A percentile compares a stretch with the other conserved stretches of the same genome.
Conservation (phyloP, 2,329 filamentous ascomycete species). For the Arthrobotrys pseudoclavata region DNA sequence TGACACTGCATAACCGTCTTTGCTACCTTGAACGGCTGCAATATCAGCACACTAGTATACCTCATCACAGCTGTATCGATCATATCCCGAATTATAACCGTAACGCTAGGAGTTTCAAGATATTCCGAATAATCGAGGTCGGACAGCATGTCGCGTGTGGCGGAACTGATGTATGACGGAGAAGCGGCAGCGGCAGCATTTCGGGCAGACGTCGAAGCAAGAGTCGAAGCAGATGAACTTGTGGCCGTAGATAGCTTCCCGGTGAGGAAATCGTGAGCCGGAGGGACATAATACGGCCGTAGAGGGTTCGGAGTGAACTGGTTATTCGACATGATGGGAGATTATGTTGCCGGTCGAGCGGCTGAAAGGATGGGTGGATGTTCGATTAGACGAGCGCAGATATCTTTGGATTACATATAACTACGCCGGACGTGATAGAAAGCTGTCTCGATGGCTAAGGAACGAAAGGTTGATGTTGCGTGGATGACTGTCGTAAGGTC, state of each 20-base stretch:
- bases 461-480: constrained; percentile 19
- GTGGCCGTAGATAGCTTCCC: constrained; percentile 66
- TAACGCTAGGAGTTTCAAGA: constrained; percentile 79
- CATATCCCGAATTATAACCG: constrained; percentile 81
- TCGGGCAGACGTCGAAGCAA: constrained; percentile 68
- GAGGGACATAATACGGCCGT: constrained; percentile 78
- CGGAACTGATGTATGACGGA: constrained; percentile 56
- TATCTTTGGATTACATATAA: constrained; percentile 8
- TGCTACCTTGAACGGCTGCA: constrained; percentile 96
- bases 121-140: constrained; percentile 95
- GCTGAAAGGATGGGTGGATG: not conserved
- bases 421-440: not conserved
- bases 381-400: constrained; percentile 1
- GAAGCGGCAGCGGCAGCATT: constrained; percentile 65
- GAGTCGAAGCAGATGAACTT: constrained; percentile 66
- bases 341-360: constrained; percentile 23
- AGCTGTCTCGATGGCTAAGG: not conserved
- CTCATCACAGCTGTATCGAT: constrained; percentile 90
- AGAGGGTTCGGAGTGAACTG: constrained; percentile 73
- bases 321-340: constrained; percentile 65
- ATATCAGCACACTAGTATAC: constrained; percentile 88
- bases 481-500: constrained; percentile 17
- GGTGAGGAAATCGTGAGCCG: constrained; percentile 70
- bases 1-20: constrained; percentile 85
- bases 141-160: constrained; percentile 80